Percentiles rank a stretch among this genome's conserved stretches.
phyloP scores from a whole-genome alignment of 306 rosid species.

The Trifolium pratense region DNA sequence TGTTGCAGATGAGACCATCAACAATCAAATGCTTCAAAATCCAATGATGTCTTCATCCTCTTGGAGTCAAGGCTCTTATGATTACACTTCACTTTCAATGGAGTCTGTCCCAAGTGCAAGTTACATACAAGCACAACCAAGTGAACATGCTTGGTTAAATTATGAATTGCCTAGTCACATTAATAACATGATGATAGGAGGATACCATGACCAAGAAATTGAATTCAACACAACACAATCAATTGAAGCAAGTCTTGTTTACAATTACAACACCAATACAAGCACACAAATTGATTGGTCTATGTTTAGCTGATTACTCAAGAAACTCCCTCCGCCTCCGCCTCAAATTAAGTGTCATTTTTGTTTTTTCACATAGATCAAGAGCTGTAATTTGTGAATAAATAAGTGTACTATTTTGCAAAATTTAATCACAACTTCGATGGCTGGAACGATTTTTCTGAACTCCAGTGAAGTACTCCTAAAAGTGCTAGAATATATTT shows the following conservation, averaged over 20 bases:
- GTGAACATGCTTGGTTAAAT: neutral
- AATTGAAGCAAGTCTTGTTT: neutral
- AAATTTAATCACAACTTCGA: conserved; percentile 6
- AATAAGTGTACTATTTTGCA: neutral
- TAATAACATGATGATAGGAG: conserved; percentile 11
- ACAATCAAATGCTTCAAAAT: conserved; percentile 24
- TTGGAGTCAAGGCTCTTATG: conserved; percentile 30
- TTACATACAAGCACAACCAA: conserved; percentile 16
- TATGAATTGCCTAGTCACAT: neutral
- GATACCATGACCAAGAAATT: neutral
- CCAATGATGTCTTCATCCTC: neutral
- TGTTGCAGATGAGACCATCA: neutral
- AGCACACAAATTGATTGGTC: conserved; percentile 31
- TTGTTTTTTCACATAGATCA: neutral
- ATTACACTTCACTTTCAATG: conserved; percentile 10
- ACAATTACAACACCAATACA: conserved; percentile 1
- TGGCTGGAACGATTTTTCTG: conserved; percentile 27
- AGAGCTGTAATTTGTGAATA: neutral
- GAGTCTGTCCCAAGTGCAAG: neutral
- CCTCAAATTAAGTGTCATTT: neutral
- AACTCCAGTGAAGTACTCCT: conserved; percentile 43
- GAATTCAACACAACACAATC: conserved; percentile 7
- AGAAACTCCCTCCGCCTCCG: neutral
- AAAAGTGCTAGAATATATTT: conserved; percentile 39
- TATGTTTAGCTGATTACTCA: neutral